Evolutionary conservation across 352 stramenopile species (phyloP), one percentile per base, ranked within the genome.

Genomic region (Thraustotheca clavata): DNA sequence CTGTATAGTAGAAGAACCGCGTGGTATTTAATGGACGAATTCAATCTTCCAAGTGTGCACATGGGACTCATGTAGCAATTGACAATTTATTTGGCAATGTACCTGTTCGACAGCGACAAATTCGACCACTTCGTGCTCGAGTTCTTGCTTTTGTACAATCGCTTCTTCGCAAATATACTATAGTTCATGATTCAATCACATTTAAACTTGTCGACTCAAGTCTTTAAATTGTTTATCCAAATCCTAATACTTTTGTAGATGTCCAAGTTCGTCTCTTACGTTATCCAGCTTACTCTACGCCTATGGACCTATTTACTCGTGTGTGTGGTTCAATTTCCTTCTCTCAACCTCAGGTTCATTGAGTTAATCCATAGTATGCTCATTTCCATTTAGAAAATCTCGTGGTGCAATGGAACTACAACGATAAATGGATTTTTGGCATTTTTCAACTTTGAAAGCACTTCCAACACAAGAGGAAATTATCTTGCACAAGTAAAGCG

Each of bases 101-200:
- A 1, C 78, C 83, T 14, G 79, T 91, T 4, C 70, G 85, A 9
- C 54, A 69, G 18, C 26, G 35, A 38, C 26, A 77, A 86, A 27
- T 20, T 18, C 0, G 73, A 73, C 20, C 39, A 78, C n/a, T 6
- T 52, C 74, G 65, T 49, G 24, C 43, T 9, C 73, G 70, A 60
- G 57, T 87, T 14, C 67, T 71, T 8, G 72, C 72, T 26, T 67
- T 60, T 33, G 75, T 92, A 16, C 72, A 74, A 26, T 68, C 47
- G 18, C 80, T 89, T 43, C 83, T 76, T 34, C 49, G 70, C 9
- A 80, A 71, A 18, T 73, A 89, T 32, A 85, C 80, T 0, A 73
- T 94, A 70, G 85, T 92, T 14, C 89, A 81, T 78, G 79, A 78
- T n/a, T 76, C 68, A 2, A 40, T 91, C 7, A 71, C 83, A 11